Conservation (phyloP, 2,329 filamentous ascomycete species). For the Epichloe typhina region DNA sequence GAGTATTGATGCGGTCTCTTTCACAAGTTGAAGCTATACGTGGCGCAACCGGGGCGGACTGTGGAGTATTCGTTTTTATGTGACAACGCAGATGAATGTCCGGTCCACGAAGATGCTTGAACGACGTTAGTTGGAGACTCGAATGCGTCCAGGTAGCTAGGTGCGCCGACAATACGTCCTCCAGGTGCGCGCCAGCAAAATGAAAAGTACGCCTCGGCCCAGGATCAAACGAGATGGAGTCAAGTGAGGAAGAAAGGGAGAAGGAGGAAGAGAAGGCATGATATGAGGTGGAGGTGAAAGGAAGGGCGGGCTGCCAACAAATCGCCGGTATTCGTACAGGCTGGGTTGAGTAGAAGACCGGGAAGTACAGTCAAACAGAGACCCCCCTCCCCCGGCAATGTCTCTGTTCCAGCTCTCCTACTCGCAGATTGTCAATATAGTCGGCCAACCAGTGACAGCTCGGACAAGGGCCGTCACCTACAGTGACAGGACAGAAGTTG, state of each 20-base stretch:
- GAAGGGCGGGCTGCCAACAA: constrained; percentile 5
- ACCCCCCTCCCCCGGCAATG: constrained; percentile 10
- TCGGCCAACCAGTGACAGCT: constrained; percentile 2
- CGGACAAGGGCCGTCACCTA: neutral
- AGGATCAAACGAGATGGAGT: neutral
- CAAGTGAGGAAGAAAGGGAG: neutral
- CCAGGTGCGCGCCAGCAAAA: neutral
- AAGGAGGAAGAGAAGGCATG: constrained; percentile 1
- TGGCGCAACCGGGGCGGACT: constrained; percentile 1
- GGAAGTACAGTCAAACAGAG: constrained; percentile 2
- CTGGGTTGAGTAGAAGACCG: constrained; percentile 6
- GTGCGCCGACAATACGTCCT: neutral
- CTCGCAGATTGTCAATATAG: constrained; percentile 7
- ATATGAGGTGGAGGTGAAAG: constrained; percentile 4
- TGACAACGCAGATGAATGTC: neutral
- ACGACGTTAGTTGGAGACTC: neutral
- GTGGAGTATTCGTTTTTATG: neutral
- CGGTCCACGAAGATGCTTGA: neutral
- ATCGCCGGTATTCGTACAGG: constrained; percentile 6
- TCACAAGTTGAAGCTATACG: constrained; percentile 2
- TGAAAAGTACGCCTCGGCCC: neutral
- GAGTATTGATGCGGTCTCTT: neutral
- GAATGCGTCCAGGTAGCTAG: neutral
- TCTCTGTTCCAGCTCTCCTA: constrained; percentile 12
- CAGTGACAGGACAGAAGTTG: too few relatives aligned